phyloP scores from a whole-genome alignment of 2,329 filamentous ascomycete genomes.

The Exophiala sp. region DNA sequence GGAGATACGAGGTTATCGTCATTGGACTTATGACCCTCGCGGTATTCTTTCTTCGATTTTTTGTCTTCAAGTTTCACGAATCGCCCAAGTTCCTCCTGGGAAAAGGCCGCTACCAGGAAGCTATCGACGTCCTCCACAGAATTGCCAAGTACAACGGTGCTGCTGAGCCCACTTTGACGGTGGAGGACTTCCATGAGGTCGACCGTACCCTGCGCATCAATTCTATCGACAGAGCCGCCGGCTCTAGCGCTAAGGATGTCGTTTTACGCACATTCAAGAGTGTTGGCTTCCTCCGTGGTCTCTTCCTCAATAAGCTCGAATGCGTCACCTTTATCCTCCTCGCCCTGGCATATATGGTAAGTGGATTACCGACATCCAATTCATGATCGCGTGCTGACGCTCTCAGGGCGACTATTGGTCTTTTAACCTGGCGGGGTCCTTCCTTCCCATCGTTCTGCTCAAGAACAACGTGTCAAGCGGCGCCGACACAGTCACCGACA shows the following conservation, averaged over 20 bases:
- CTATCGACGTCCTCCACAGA: conserved; percentile 74
- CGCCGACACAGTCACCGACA: conserved; percentile 24
- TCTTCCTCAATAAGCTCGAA: conserved; percentile 35
- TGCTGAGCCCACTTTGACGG: conserved; percentile 69
- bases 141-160: conserved; percentile 67
- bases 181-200: conserved; percentile 61
- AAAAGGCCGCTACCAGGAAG: conserved; percentile 71
- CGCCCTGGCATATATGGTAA: conserved; percentile 43
- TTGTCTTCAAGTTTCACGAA: conserved; percentile 77
- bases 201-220: conserved; percentile 36
- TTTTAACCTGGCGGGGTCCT: conserved; percentile 38
- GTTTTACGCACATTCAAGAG: conserved; percentile 33
- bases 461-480: conserved; percentile 30
- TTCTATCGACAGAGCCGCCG: conserved; percentile 2
- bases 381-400: conserved; percentile 20
- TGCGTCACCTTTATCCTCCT: conserved; percentile 22
- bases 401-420: conserved; percentile 32
- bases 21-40: conserved; percentile 70
- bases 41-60: conserved; percentile 77
- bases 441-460: conserved; percentile 34
- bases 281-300: conserved; percentile 32
- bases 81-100: conserved; percentile 81
- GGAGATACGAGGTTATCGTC: conserved; percentile 61
- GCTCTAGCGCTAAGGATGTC: conserved; percentile 18
- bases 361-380: background rate